Evolutionary conservation across 2,329 filamentous ascomycete species (phyloP).

Genomic region (Grosmannia serpens): DNA sequence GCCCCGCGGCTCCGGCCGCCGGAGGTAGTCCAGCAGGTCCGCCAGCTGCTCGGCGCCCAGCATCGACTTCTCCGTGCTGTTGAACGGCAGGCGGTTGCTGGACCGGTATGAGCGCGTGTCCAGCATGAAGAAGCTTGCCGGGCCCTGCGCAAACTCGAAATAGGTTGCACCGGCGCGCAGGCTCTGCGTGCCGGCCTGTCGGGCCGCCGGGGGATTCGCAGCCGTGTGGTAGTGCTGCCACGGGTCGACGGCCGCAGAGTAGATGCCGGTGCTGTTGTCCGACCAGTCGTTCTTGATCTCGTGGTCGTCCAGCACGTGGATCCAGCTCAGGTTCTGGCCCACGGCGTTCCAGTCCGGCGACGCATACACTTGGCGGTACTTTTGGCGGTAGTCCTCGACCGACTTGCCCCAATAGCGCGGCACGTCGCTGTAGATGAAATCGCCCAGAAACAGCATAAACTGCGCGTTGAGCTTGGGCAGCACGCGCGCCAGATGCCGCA

Average conservation of each 20-base stretch:
- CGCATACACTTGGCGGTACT: conserved; percentile 92
- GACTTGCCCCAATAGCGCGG: conserved; percentile 65
- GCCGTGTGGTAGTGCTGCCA: conserved; percentile 78
- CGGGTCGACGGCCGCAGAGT: conserved; percentile 67
- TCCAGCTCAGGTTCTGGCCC: conserved; percentile 79
- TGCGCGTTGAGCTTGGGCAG: conserved; percentile 62
- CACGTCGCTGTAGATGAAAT: conserved; percentile 88
- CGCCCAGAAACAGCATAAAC: conserved; percentile 72
- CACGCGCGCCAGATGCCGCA: conserved; percentile 63
- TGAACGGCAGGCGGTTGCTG: conserved; percentile 46
- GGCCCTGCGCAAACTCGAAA: conserved; percentile 81
- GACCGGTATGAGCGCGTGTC: conserved; percentile 85
- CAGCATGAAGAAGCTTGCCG: conserved; percentile 86
- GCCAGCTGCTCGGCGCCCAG: conserved; percentile 67
- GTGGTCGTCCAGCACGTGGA: conserved; percentile 93
- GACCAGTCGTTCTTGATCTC: conserved; percentile 95
- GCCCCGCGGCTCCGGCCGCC: conserved; percentile 57
- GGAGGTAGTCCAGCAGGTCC: conserved; percentile 69
- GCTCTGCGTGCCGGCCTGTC: conserved; percentile 27
- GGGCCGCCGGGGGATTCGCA: conserved; percentile 65
- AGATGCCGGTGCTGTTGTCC: conserved; percentile 68
- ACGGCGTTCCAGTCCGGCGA: conserved; percentile 81
- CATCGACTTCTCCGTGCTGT: conserved; percentile 67
- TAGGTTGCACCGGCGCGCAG: conserved; percentile 52
- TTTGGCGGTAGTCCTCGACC: conserved; percentile 68